phyloP scores from a whole-genome alignment of 768 basidiomycete genomes.

The Leccinum truebloodii region DNA sequence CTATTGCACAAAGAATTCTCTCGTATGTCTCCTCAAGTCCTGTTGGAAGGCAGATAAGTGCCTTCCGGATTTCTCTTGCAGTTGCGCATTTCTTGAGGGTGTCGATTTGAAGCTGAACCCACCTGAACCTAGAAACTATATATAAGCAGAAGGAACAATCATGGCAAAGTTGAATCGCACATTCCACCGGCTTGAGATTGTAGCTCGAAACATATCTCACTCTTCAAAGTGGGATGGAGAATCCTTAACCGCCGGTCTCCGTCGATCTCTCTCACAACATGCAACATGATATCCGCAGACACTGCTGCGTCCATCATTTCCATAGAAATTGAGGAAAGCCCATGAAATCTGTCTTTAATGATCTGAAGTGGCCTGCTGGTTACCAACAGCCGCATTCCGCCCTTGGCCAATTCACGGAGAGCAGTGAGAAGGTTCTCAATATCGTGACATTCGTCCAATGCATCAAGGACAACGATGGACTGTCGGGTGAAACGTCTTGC shows the following conservation, averaged over 20 bases:
- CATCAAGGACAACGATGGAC: constrained; percentile 17
- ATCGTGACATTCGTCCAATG: constrained; percentile 19
- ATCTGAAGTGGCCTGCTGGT: constrained; percentile 14
- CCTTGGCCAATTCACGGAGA: neutral
- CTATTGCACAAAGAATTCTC: constrained; percentile 14
- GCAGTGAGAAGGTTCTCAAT: neutral
- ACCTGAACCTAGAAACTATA: constrained; percentile 16
- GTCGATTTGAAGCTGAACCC: constrained; percentile 22
- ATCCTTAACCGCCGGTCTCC: constrained; percentile 2
- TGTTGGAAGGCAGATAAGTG: constrained; percentile 12
- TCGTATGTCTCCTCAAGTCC: constrained; percentile 22
- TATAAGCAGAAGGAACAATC: neutral
- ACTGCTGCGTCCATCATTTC: neutral
- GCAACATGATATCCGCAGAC: constrained; percentile 10
- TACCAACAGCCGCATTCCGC: constrained; percentile 11
- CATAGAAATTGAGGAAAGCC: constrained; percentile 12
- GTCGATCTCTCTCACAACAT: constrained; percentile 9
- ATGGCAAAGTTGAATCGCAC: neutral
- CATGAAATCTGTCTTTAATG: constrained; percentile 3
- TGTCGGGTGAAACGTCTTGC: neutral
- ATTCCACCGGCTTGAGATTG: constrained; percentile 13
- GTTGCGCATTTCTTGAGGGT: constrained; percentile 8
- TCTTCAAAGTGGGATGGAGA: constrained; percentile 1
- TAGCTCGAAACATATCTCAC: constrained; percentile 1
- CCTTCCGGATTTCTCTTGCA: neutral